Evolutionary conservation across 768 basidiomycete species (phyloP), one percentile per base, ranked within the genome.

Genomic region (Psilocybe cyanescens): DNA sequence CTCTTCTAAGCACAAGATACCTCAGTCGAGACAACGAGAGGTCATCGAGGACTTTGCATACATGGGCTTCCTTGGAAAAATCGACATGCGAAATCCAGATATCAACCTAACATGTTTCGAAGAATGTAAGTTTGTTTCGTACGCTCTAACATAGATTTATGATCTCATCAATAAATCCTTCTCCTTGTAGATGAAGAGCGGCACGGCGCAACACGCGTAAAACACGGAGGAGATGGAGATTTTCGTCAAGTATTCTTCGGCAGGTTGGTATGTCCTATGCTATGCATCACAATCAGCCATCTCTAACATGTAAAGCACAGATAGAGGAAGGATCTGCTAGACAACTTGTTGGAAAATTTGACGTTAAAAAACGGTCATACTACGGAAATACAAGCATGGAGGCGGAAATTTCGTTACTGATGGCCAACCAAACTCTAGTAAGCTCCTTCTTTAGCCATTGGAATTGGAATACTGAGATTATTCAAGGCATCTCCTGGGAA

Each of bases 351-450:
- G 74, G 77, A 51, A 83, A 77, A 56, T 97, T 94, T 62, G 89
- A 93, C 62, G 90, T 99, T 52, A 99, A 97, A 74, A 93, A 94
- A 67, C 84, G 97, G 8, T 78, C 79, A 12, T 99, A 92, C 70
- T 98, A 87, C 72, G 97, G 97, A 3, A 99, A 96, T 66, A 99
- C 97, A 0, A 93, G 92, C 68, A 99, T 99, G 97, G 96, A 97
- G 67, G 87, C 97, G 0, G 95, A 98, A 72, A 89, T 98, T 51
- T 96, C 95, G 1, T 78, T 99, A 48, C 75, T 99, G 29, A 99
- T 99, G 96, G 94, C 96, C 8, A 97, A 97, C 67, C 97, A 99
- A 74, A 88, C 95, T 0, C 77, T 97, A 75, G 95, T 92, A 64
- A 52, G 80, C 29, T 24, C 19, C 19, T 12, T 46, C 14, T 8